Conservation (phyloP, 257 asterid genomes). For the Vinca minor region DNA sequence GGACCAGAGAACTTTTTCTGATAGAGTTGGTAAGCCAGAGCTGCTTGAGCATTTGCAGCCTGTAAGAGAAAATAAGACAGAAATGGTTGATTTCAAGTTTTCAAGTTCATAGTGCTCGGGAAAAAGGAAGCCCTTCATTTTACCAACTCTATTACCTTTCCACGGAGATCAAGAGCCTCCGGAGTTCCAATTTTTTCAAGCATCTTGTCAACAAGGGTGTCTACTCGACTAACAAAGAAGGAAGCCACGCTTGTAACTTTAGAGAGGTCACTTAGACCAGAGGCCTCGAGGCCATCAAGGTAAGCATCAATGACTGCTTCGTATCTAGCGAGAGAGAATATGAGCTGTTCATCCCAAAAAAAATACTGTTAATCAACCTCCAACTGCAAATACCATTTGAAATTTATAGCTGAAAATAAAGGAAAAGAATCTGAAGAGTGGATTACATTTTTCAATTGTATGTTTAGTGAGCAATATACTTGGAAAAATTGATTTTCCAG, state of each 20-base stretch:
- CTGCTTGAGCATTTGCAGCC: slow-evolving; percentile 99
- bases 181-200: slow-evolving; percentile 93
- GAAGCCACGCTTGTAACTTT: slow-evolving; percentile 95
- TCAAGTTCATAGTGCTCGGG: not conserved
- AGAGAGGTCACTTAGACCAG: slow-evolving; percentile 88
- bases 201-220: slow-evolving; percentile 89
- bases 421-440: not conserved
- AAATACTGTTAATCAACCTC: not conserved
- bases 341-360: slow-evolving; percentile 53
- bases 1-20: slow-evolving; percentile 96
- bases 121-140: not conserved
- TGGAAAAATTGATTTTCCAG: not conserved
- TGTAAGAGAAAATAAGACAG: slow-evolving; percentile 30
- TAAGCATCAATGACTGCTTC: slow-evolving; percentile 98
- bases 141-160: slow-evolving; percentile 54
- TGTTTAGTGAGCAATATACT: too few species aligned
- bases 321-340: slow-evolving; percentile 88
- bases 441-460: too few species aligned
- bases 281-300: slow-evolving; percentile 98
- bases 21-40: slow-evolving; percentile 82
- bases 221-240: slow-evolving; percentile 96
- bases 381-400: not conserved
- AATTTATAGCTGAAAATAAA: not conserved
- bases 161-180: slow-evolving; percentile 92
- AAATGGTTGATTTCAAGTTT: slow-evolving; percentile 5